Evolutionary conservation across 2,329 filamentous ascomycete species (phyloP).

Genomic region (Colletotrichum acutatum): DNA sequence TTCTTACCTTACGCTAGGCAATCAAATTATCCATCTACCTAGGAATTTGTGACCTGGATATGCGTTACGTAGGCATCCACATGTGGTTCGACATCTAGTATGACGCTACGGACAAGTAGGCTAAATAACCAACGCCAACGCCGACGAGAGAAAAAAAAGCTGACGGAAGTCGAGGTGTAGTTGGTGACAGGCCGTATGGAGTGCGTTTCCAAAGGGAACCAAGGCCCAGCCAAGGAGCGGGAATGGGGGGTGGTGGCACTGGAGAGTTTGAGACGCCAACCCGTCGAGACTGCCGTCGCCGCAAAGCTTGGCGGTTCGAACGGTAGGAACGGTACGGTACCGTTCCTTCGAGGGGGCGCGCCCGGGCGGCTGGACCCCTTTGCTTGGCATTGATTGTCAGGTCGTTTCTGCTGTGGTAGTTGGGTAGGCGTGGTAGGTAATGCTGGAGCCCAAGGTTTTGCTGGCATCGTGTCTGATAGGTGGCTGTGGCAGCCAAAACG

Average conservation of each 20-base stretch:
- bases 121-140: too few species aligned
- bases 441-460: too few species aligned
- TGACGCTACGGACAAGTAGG: too few species aligned
- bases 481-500: too few species aligned
- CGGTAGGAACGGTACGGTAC: background rate
- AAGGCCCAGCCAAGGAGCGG: background rate
- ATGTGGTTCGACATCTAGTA: too few species aligned
- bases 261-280: slow-evolving; percentile 29
- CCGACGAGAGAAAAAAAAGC: too few species aligned
- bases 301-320: slow-evolving; percentile 33
- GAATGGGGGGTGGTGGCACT: background rate
- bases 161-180: background rate
- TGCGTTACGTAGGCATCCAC: too few species aligned
- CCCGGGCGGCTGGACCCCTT: background rate
- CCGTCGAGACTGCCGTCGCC: slow-evolving; percentile 34
- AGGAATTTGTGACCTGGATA: too few species aligned
- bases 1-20: too few species aligned
- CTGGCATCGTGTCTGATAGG: too few species aligned
- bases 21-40: too few species aligned
- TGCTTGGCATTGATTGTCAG: background rate
- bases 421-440: too few species aligned
- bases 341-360: background rate
- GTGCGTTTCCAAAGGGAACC: background rate
- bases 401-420: background rate
- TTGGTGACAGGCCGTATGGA: background rate